These are phyloP conservation scores for Ophiocordyceps sinensis DNA, from an alignment of 2,329 filamentous ascomycete genomes.

Conservation along the genomic window DNA sequence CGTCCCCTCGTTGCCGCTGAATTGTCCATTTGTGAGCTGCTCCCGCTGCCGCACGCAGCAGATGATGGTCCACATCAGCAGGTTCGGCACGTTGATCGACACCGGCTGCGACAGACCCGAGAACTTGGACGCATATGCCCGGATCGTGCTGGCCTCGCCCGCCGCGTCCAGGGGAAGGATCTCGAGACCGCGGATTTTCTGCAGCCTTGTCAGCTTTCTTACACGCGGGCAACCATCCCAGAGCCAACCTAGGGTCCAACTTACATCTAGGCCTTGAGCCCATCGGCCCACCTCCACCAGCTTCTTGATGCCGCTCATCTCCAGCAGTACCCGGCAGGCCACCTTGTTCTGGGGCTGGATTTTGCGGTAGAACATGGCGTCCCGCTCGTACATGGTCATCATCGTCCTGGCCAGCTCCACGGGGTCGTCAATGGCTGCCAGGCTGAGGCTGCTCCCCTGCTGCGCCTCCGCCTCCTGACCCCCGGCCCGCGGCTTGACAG, in stretches of 20 bases:
- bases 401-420: slow-evolving; percentile 44
- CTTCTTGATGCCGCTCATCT: slow-evolving; percentile 47
- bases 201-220: slow-evolving; percentile 5
- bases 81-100: slow-evolving; percentile 75
- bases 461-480: slow-evolving; percentile 20
- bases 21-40: slow-evolving; percentile 54
- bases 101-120: slow-evolving; percentile 65
- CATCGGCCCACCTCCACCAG: slow-evolving; percentile 39
- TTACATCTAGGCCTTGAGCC: slow-evolving; percentile 44
- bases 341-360: slow-evolving; percentile 42
- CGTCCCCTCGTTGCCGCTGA: slow-evolving; percentile 56
- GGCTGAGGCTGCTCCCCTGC: slow-evolving; percentile 41
- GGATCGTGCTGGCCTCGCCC: slow-evolving; percentile 66
- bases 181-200: slow-evolving; percentile 60
- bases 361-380: slow-evolving; percentile 44
- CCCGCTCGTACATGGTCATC: slow-evolving; percentile 48
- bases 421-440: slow-evolving; percentile 45
- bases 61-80: slow-evolving; percentile 86
- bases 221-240: not conserved
- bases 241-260: not conserved
- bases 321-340: slow-evolving; percentile 40
- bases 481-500: slow-evolving; percentile 55
- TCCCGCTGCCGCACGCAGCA: slow-evolving; percentile 71
- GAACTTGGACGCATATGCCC: slow-evolving; percentile 68
- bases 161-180: slow-evolving; percentile 67